Evolutionary conservation across 108 stramenopile genomes (phyloP).

Genomic region (Nitzschia sp.): DNA sequence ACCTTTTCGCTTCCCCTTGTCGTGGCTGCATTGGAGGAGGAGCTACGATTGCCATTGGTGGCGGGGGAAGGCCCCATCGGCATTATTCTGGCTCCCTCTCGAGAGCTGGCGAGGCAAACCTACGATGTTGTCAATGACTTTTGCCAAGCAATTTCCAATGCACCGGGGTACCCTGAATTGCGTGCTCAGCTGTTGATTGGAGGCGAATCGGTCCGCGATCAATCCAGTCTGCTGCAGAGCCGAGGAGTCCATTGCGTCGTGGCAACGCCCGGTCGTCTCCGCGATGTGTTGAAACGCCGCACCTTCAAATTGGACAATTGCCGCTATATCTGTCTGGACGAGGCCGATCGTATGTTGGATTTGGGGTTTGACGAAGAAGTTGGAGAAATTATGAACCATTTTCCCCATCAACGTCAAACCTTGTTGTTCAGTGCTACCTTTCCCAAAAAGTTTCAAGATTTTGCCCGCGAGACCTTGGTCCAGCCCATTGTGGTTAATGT

Average conservation of each 20-base stretch:
- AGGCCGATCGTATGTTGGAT: constrained; percentile 98
- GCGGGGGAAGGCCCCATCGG: constrained; percentile 96
- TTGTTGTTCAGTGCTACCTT: constrained; percentile 97
- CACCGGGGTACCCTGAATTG: constrained; percentile 69
- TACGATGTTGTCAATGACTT: constrained; percentile 86
- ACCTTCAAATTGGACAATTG: constrained; percentile 87
- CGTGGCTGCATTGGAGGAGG: constrained; percentile 95
- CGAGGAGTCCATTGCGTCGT: constrained; percentile 91
- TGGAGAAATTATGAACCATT: constrained; percentile 95
- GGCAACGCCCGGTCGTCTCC: constrained; percentile 93
- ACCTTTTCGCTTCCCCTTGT: constrained; percentile 94
- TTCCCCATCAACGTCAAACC: constrained; percentile 95
- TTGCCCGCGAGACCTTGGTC: constrained; percentile 94
- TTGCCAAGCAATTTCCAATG: constrained; percentile 39
- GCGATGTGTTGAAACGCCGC: constrained; percentile 88
- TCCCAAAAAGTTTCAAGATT: constrained; percentile 98
- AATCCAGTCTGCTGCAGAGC: constrained; percentile 69
- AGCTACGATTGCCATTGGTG: constrained; percentile 88
- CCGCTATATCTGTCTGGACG: constrained; percentile 94
- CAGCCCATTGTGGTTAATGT: constrained; percentile 96
- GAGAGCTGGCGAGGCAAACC: constrained; percentile 98
- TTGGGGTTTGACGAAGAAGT: constrained; percentile 98
- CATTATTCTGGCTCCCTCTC: constrained; percentile 92
- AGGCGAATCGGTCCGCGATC: constrained; percentile 89
- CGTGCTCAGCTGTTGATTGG: constrained; percentile 92